A percentile compares a stretch with the other conserved stretches of the same genome.
These are phyloP conservation scores for Saccharomyces uvarum DNA, from an alignment of 1,139 yeast genomes.

Conservation along the genomic window DNA sequence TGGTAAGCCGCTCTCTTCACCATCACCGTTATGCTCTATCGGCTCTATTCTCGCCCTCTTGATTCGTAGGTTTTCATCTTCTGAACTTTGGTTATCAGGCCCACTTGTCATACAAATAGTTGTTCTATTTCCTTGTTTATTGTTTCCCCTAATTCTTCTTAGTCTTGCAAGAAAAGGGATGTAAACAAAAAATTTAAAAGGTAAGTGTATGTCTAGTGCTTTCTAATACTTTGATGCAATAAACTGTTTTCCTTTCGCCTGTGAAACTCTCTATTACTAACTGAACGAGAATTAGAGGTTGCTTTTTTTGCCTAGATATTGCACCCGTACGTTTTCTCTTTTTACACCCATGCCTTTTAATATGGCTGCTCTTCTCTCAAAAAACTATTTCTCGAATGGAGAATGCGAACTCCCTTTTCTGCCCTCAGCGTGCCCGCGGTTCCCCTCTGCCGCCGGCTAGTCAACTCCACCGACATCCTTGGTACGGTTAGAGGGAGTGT, in stretches of 20 bases:
- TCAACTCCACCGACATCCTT: too few relatives aligned
- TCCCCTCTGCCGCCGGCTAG: neutral
- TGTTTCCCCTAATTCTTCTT: neutral
- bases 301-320: neutral
- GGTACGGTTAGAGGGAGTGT: too few relatives aligned
- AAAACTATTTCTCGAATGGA: neutral
- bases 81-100: constrained; percentile 5
- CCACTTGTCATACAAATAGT: neutral
- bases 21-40: neutral
- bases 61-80: neutral
- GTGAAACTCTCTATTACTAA: neutral
- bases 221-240: neutral
- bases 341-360: neutral
- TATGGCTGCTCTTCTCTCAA: neutral
- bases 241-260: neutral
- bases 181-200: neutral
- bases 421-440: neutral
- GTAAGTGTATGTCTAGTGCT: neutral
- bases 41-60: neutral
- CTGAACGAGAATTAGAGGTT: neutral
- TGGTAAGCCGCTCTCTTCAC: neutral
- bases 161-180: neutral
- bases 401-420: neutral
- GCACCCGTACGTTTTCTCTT: neutral
- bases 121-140: neutral